These are phyloP conservation scores for Candida stauntonica DNA, from an alignment of 805 yeast species.

Conservation along the genomic window DNA sequence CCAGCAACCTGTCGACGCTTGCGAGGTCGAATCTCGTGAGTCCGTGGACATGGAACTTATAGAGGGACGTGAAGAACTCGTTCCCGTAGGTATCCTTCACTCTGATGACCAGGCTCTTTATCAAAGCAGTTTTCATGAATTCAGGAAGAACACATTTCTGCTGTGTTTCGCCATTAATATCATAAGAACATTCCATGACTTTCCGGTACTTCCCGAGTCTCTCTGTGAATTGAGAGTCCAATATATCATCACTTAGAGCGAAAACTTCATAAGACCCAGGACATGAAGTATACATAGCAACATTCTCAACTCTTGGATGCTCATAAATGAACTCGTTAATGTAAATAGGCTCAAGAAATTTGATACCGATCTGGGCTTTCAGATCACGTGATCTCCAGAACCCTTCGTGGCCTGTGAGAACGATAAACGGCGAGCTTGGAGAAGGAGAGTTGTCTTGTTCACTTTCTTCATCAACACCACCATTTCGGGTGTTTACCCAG, in stretches of 20 bases:
- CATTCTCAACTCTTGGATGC: conserved; percentile 35
- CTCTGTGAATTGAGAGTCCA: background rate
- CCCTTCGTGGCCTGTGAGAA: conserved; percentile 20
- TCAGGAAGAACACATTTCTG: conserved; percentile 30
- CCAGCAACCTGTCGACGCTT: conserved; percentile 15
- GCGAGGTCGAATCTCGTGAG: conserved; percentile 33
- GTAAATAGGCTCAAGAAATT: conserved; percentile 36
- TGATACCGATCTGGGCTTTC: conserved; percentile 28
- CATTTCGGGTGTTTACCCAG: background rate
- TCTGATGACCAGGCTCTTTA: conserved; percentile 30
- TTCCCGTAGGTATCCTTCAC: conserved; percentile 35
- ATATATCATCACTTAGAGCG: conserved; percentile 12
- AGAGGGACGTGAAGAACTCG: conserved; percentile 32
- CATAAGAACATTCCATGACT: conserved; percentile 12
- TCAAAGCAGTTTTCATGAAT: conserved; percentile 29
- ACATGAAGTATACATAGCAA: conserved; percentile 36
- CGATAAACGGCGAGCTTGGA: conserved; percentile 21
- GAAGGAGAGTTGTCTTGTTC: background rate
- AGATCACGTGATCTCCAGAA: conserved; percentile 24
- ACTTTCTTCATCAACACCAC: background rate
- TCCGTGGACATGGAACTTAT: conserved; percentile 40
- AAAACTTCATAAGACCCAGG: conserved; percentile 34
- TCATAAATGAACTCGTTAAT: conserved; percentile 32
- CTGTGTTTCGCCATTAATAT: conserved; percentile 14
- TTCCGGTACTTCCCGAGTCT: conserved; percentile 5